These are phyloP conservation scores for Naumovozyma castellii DNA, from an alignment of 805 yeast genomes.

Conservation along the genomic window DNA sequence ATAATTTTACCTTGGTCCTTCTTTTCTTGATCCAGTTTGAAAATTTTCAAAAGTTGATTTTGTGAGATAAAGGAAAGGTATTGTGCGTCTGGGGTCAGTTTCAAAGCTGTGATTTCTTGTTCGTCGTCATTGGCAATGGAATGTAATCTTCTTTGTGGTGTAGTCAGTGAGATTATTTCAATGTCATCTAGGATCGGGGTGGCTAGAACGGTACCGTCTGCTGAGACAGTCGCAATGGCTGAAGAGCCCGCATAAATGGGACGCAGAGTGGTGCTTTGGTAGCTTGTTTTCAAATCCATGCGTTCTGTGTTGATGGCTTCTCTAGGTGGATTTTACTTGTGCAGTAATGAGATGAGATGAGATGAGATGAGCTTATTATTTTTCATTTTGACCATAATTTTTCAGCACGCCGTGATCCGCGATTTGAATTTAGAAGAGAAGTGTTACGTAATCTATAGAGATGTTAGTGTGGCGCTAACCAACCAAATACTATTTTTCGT, in stretches of 20 bases:
- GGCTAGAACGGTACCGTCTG: slow-evolving; percentile 56
- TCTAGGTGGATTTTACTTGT: background rate
- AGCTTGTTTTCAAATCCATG: slow-evolving; percentile 29
- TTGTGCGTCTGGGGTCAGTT: slow-evolving; percentile 66
- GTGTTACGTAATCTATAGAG: too few relatives aligned
- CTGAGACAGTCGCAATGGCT: slow-evolving; percentile 58
- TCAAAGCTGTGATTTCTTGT: slow-evolving; percentile 63
- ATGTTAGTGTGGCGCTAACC: too few relatives aligned
- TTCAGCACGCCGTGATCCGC: too few relatives aligned
- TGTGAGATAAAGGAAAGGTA: slow-evolving; percentile 68
- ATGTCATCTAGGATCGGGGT: slow-evolving; percentile 75
- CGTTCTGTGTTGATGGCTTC: background rate
- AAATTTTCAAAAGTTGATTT: slow-evolving; percentile 71
- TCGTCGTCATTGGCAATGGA: slow-evolving; percentile 76
- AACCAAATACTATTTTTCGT: too few relatives aligned
- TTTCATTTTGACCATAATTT: background rate
- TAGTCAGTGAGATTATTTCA: slow-evolving; percentile 52
- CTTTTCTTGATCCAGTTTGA: slow-evolving; percentile 25
- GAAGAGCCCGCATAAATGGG: slow-evolving; percentile 83
- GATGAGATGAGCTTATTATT: slow-evolving; percentile 2
- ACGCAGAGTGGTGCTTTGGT: slow-evolving; percentile 38
- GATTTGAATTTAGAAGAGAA: too few relatives aligned
- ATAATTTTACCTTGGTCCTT: slow-evolving; percentile 28
- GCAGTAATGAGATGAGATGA: slow-evolving; percentile 3
- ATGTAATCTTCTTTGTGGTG: slow-evolving; percentile 35